Evolutionary conservation across 495 filamentous ascomycete genomes (phyloP).

Genomic region (Aspergillus wentii): DNA sequence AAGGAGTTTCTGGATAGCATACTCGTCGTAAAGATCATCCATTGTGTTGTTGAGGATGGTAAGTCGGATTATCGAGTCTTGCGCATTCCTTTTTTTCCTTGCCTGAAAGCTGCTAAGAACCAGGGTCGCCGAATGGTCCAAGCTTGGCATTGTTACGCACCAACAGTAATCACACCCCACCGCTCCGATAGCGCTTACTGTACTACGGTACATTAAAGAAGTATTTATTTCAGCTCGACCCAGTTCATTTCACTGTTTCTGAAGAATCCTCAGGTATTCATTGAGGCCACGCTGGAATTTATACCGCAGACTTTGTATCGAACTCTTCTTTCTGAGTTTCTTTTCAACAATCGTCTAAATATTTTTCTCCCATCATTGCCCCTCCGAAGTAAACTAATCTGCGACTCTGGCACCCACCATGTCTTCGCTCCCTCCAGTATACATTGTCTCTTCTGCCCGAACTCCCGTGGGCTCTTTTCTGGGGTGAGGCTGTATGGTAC

Average conservation of each 20-base stretch:
- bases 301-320: no score
- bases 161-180: not conserved
- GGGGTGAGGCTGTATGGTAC: constrained; percentile 55
- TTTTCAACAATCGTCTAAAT: no score
- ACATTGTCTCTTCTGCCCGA: constrained; percentile 88
- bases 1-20: constrained; percentile 15
- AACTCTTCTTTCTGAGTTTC: no score
- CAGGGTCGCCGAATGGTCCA: constrained; percentile 20
- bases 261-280: no score
- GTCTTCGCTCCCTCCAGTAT: constrained; percentile 73
- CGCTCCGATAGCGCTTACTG: constrained; percentile 5
- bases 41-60: constrained; percentile 36
- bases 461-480: constrained; percentile 92
- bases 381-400: no score
- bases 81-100: constrained; percentile 14
- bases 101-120: constrained; percentile 14
- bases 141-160: constrained; percentile 20
- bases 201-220: no score
- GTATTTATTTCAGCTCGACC: no score
- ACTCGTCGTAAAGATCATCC: constrained; percentile 88
- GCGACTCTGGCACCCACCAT: no score
- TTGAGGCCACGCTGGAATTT: no score
- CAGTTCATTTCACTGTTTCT: no score
- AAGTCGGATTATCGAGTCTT: constrained; percentile 8
- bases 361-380: no score